Percentiles rank a stretch among this genome's conserved stretches.
These are phyloP conservation scores for Neocatenulostroma microsporum DNA, from an alignment of 2,329 filamentous ascomycete species.

Conservation along the genomic window DNA sequence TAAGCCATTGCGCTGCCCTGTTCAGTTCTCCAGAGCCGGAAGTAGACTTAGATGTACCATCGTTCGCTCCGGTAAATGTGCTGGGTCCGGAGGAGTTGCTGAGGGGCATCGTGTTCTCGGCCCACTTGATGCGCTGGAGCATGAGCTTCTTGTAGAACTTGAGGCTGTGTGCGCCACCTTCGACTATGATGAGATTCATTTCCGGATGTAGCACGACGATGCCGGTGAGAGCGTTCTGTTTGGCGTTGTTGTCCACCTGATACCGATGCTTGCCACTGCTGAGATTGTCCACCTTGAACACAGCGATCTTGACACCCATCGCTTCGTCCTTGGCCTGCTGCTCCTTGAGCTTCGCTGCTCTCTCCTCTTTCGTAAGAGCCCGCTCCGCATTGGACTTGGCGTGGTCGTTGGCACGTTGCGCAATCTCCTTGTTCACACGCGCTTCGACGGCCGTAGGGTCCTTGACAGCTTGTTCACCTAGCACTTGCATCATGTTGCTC, in stretches of 20 bases:
- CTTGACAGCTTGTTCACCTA: conserved; percentile 86
- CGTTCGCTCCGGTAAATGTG: conserved; percentile 23
- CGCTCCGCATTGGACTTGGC: conserved; percentile 71
- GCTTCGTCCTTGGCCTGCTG: conserved; percentile 85
- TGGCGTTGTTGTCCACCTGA: conserved; percentile 86
- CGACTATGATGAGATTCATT: conserved; percentile 82
- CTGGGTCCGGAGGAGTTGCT: conserved; percentile 28
- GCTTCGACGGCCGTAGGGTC: conserved; percentile 96
- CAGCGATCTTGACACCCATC: conserved; percentile 75
- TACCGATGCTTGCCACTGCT: conserved; percentile 86
- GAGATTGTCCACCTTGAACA: conserved; percentile 85
- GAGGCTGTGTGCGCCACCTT: conserved; percentile 78
- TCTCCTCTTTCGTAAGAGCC: conserved; percentile 81
- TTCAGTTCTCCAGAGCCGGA: conserved; percentile 54
- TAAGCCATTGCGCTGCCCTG: conserved; percentile 63
- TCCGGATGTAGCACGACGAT: conserved; percentile 87
- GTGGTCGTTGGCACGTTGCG: conserved; percentile 73
- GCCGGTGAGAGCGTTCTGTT: conserved; percentile 78
- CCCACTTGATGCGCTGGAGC: conserved; percentile 91
- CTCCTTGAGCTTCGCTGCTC: conserved; percentile 68
- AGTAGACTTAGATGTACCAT: conserved; percentile 23
- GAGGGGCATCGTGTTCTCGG: conserved; percentile 69
- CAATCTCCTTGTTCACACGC: conserved; percentile 85
- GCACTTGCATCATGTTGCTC: conserved; percentile 92
- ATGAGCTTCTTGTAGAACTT: conserved; percentile 86